Evolutionary conservation across 129 eudicot genomes (phyloP).

Genomic region (Pseudognaphalium luteoalbum): DNA sequence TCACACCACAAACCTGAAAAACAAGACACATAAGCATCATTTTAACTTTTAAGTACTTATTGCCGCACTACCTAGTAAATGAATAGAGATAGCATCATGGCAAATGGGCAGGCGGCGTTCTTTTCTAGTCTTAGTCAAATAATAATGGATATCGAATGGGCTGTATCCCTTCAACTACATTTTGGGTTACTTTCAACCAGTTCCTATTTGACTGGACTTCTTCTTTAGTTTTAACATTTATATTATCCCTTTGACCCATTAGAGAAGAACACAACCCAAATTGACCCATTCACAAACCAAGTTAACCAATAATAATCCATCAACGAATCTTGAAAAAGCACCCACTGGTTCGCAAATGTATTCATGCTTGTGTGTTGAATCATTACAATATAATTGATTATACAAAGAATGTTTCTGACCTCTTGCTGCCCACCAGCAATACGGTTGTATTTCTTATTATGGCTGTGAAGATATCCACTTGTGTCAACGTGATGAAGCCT

Average conservation of each 20-base stretch:
- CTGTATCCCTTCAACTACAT: neutral
- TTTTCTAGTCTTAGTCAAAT: neutral
- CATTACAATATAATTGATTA: neutral
- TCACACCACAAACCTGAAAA: slow-evolving; percentile 89
- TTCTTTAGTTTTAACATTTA: neutral
- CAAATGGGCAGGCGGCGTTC: neutral
- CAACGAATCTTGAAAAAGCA: neutral
- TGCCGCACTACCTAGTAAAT: neutral
- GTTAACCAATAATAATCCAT: neutral
- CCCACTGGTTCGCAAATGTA: neutral
- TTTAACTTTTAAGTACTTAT: neutral
- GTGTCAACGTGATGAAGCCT: slow-evolving; percentile 95
- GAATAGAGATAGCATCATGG: neutral
- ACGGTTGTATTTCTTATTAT: slow-evolving; percentile 88
- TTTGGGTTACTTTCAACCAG: neutral
- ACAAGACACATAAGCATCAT: neutral
- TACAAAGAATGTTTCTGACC: slow-evolving; percentile 46
- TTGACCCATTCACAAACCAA: neutral
- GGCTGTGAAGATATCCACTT: slow-evolving; percentile 89
- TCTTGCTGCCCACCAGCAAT: slow-evolving; percentile 99
- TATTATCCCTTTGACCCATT: neutral
- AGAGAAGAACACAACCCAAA: neutral
- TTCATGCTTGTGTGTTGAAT: neutral
- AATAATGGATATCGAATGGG: neutral
- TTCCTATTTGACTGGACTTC: neutral